Evolutionary conservation across 23 red algal species (phyloP).

Genomic region (Pyropia haitanensis): DNA sequence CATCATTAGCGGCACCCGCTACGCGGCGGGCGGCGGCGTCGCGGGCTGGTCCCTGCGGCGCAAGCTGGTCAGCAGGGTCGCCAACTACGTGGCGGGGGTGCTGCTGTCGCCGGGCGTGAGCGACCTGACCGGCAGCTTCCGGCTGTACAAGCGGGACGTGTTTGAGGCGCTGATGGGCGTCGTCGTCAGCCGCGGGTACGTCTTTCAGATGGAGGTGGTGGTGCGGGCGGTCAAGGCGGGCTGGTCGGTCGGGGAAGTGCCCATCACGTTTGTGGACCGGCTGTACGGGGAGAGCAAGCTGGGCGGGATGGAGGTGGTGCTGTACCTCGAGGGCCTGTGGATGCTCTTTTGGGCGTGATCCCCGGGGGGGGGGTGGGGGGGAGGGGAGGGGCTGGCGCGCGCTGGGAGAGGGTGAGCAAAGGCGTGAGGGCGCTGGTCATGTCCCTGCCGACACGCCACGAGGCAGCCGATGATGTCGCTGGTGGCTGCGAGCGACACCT

Average conservation of each 20-base stretch:
- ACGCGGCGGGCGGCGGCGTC: constrained; percentile 61
- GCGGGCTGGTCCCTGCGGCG: constrained; percentile 73
- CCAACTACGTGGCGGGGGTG: constrained; percentile 76
- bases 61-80: constrained; percentile 75
- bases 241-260: constrained; percentile 59
- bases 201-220: constrained; percentile 98
- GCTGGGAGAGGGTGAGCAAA: too few relatives aligned
- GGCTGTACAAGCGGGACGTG: constrained; percentile 51
- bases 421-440: too few relatives aligned
- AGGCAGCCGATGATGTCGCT: too few relatives aligned
- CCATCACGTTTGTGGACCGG: constrained; percentile 98
- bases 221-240: constrained; percentile 70
- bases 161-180: constrained; percentile 58
- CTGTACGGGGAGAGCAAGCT: constrained; percentile 90
- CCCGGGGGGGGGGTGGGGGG: too few relatives aligned
- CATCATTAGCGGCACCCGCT: constrained; percentile 86
- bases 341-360: constrained; percentile 39
- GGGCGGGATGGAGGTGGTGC: constrained; percentile 58
- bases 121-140: constrained; percentile 94
- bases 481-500: too few relatives aligned
- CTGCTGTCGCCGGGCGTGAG: constrained; percentile 62
- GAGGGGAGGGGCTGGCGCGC: too few relatives aligned
- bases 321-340: constrained; percentile 80
- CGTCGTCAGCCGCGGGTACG: constrained; percentile 59
- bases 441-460: too few relatives aligned